Evolutionary conservation across 192 early-diverging fungal genomes (phyloP), one percentile per base, ranked within the genome.

Genomic region (Linnemannia schmuckeri): DNA sequence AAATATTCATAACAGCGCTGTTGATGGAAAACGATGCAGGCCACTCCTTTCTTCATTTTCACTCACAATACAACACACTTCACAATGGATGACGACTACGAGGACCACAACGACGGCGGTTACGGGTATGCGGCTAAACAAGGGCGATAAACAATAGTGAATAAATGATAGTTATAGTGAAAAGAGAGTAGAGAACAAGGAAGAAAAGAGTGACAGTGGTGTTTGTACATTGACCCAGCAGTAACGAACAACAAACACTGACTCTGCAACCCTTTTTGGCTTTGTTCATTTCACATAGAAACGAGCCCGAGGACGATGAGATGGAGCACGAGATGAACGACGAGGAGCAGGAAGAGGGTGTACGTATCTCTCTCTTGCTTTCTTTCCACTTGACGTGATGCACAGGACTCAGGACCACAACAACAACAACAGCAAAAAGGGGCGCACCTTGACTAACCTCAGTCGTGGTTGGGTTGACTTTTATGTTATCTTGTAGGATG

Each of bases 241-340:
- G 49, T 52, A 52, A 52, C 13, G 0, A 35, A 22, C 49, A 37
- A 42, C 57, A 40, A 69, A 15, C 22, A 38, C 15, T 55, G n/a
- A 66, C 61, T 13, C 12, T 33, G 1, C 61, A 15, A 0, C n/a
- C 1, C 46, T 47, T 76, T 57, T 61, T 63, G 1, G 37, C 12
- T 27, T 70, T 76, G 2, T 42, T 55, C 61, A 57, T 47, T 30
- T 2, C 20, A 27, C 41, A 24, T 81, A 87, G 85, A 72, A 42
- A 52, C 66, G 85, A 81, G 71, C 85, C 85, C 33, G 85, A 87
- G 54, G 85, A 78, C 20, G 85, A 87, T 12, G 85, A 87, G 66
- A 61, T 78, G 80, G 85, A 87, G 6, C 63, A 76, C 63, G 85
- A 87, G 9, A 69, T 85, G 49, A 24, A 72, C 66, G 79, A 81